Evolutionary conservation across 2,329 filamentous ascomycete species (phyloP), one percentile per base, ranked within the genome.

Genomic region (Colletotrichum aenigma): DNA sequence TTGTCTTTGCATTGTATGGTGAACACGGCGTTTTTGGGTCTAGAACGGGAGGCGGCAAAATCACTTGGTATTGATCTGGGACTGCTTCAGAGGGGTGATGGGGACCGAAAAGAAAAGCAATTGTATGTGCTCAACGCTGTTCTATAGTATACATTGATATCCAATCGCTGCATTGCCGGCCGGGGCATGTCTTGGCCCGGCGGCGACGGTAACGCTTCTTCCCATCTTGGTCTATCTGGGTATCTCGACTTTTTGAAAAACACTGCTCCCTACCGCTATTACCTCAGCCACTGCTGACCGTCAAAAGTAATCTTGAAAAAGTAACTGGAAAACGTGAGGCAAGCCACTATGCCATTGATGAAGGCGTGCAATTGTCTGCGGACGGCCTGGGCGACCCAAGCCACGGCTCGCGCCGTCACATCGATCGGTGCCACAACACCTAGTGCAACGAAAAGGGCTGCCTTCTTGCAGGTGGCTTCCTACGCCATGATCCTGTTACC

Each of bases 401-500:
- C 2, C 43, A 13, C n/a, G n/a, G 43, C 43, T 24, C 12, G 43
- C n/a, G n/a, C 10, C n/a, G n/a, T 52, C n/a, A 52, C 43, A 52
- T 52, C 43, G 0, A 52, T 21, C n/a, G n/a, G 43, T 13, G n/a
- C 43, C n/a, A 52, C 43, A 24, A 21, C n/a, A 21, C n/a, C 10
- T 24, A 52, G 43, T 52, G 43, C 43, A 52, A 52, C 43, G n/a
- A 52, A 52, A 6, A 52, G 43, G 43, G 43, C 43, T 52, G 26
- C 55, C 55, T 58, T 58, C 55, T 52, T 52, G 43, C 43, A 52
- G 6, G 18, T 43, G 34, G 24, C 15, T 21, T 34, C 32, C 76
- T 78, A 76, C 48, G 73, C 75, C 67, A 74, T 78, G 64, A 82
- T 78, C 34, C 81, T 78, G 66, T 83, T 82, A 16, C 78, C 78